Base-by-base conservation (phyloP, 257 asterid species). In the Voacanga thouarsii region DNA sequence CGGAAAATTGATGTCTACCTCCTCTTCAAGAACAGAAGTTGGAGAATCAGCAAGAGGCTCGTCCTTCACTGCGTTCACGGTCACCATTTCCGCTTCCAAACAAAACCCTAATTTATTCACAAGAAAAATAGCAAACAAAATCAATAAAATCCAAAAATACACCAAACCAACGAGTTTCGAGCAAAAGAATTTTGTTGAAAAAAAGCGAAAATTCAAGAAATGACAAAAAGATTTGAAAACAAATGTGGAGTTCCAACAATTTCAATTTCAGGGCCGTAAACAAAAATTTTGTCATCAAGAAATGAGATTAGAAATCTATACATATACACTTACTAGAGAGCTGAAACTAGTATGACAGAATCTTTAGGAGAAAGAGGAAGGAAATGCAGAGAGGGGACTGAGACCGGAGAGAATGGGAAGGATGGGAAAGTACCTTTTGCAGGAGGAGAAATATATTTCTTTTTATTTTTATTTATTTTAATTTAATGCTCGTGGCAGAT, bases 1-100 rank as follows among this genome's bases (percentile, higher is more conserved):
- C 16, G 1, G n/a, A 64, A 7, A 30, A 69, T 6, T 7, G 12
- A 1, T 0, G 5, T 28, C 70, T 77, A 93, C 99, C 91, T 96
- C 99, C 6, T 96, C 98, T 77, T 89, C 94, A 33, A 96, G 98
- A 47, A 93, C 99, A 80, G 97, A 96, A n/a, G 96, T 92, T 49
- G 99, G 99, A 80, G 99, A 96, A 80, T 93, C 98, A 7, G 85
- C 92, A 5, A 59, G 81, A 16, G 86, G 55, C 64, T 84, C 96
- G 82, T 77, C 84, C 87, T 91, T 93, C 81, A 74, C 90, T 72
- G 79, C 93, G 82, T 74, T 82, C 30, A 81, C 92, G 49, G 90
- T 92, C 90, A 76, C 85, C 88, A 85, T 86, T 37, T 77, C 45
- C 57, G 56, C 26, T n/a, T 30, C 84, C 87, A 45, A 30, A 65